Evolutionary conservation across 2,329 filamentous ascomycete genomes (phyloP).

Genomic region (Ascochyta rabiei): DNA sequence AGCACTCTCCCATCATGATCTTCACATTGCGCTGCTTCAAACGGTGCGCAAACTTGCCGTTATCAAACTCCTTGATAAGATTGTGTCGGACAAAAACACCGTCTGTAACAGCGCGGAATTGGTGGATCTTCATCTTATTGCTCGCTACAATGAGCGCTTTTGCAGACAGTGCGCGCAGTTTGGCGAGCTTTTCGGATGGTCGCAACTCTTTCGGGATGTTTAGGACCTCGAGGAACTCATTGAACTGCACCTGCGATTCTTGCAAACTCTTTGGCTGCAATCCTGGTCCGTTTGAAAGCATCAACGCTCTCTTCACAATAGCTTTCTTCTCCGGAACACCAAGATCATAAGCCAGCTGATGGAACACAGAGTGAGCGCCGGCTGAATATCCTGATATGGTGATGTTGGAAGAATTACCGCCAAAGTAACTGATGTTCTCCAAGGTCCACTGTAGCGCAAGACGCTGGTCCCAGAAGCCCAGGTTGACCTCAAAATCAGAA

Average conservation of each 20-base stretch:
- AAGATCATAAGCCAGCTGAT: conserved; percentile 64
- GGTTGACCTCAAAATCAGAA: conserved; percentile 51
- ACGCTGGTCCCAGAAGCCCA: conserved; percentile 65
- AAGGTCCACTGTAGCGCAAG: conserved; percentile 62
- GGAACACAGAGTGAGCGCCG: conserved; percentile 62
- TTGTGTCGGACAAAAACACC: conserved; percentile 53
- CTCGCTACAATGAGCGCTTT: conserved; percentile 52
- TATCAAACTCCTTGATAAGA: conserved; percentile 56
- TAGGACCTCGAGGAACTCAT: conserved; percentile 55
- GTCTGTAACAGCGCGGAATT: conserved; percentile 62
- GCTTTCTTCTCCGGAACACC: conserved; percentile 53
- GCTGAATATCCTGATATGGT: conserved; percentile 64
- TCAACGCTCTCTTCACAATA: conserved; percentile 59
- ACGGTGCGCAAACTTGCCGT: conserved; percentile 54
- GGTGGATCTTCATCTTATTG: conserved; percentile 53
- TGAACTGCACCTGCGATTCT: conserved; percentile 59
- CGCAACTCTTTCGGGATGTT: conserved; percentile 51
- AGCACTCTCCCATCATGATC: conserved; percentile 61
- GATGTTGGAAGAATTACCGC: conserved; percentile 58
- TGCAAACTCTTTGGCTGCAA: conserved; percentile 58
- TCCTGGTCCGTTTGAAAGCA: conserved; percentile 61
- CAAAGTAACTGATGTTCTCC: conserved; percentile 59
- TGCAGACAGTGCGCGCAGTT: conserved; percentile 51
- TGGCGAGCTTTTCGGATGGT: conserved; percentile 53
- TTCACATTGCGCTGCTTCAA: conserved; percentile 55